These are phyloP conservation scores for Clonostachys solani DNA, from an alignment of 2,329 filamentous ascomycete species.

Conservation along the genomic window DNA sequence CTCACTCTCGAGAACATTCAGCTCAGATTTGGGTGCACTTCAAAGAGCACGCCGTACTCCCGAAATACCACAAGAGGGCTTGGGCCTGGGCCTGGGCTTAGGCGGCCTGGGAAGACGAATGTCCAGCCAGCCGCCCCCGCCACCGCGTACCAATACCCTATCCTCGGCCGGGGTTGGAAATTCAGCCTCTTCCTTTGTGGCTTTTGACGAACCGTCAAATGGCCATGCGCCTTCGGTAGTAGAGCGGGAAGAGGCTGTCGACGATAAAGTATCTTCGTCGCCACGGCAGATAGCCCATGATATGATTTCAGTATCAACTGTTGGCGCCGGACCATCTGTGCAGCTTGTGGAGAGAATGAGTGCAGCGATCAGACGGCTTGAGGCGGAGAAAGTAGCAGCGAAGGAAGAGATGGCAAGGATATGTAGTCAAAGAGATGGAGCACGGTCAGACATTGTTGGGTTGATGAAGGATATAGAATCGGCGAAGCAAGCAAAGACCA, in stretches of 20 bases:
- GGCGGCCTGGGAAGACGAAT: constrained; percentile 31
- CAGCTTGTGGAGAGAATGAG: constrained; percentile 97
- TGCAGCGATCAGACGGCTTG: constrained; percentile 82
- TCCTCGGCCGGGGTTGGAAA: constrained; percentile 19
- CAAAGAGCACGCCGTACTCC: constrained; percentile 25
- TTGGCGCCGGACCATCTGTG: constrained; percentile 85
- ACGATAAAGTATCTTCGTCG: constrained; percentile 40
- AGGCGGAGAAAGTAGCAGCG: constrained; percentile 84
- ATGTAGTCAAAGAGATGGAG: constrained; percentile 83
- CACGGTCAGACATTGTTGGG: constrained; percentile 82
- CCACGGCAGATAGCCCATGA: constrained; percentile 73
- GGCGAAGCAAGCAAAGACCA: constrained; percentile 55
- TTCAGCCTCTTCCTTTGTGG: constrained; percentile 36
- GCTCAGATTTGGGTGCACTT: constrained; percentile 47
- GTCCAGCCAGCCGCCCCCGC: constrained; percentile 37
- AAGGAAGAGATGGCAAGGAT: constrained; percentile 83
- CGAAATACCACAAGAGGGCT: constrained; percentile 29
- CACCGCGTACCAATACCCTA: too few relatives aligned
- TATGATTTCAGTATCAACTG: constrained; percentile 83
- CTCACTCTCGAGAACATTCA: constrained; percentile 46
- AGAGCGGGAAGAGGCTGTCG: constrained; percentile 42
- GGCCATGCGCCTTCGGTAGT: constrained; percentile 29
- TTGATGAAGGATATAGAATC: constrained; percentile 84
- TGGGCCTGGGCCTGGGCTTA: constrained; percentile 28
- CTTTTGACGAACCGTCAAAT: constrained; percentile 34